These are phyloP conservation scores for Strobilomyces confusus DNA, from an alignment of 768 basidiomycete species.

Conservation along the genomic window DNA sequence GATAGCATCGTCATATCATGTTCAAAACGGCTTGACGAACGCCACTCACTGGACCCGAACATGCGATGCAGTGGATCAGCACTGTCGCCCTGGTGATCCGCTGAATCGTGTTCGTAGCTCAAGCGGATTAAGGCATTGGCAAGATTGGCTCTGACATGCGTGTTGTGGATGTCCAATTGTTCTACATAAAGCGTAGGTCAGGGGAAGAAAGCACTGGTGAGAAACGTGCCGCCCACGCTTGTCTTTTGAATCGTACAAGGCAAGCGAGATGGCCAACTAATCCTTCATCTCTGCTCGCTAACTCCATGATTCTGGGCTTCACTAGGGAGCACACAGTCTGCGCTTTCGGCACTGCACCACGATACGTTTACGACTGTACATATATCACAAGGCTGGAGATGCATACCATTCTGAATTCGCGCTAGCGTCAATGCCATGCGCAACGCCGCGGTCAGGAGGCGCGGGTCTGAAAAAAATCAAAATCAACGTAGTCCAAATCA, in stretches of 20 bases:
- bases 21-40: neutral
- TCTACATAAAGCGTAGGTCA: slow-evolving; percentile 8
- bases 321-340: slow-evolving; percentile 1
- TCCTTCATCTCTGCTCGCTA: slow-evolving; percentile 8
- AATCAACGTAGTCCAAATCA: neutral
- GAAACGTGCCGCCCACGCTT: neutral
- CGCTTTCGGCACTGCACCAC: neutral
- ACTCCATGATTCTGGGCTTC: slow-evolving; percentile 11
- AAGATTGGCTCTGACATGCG: slow-evolving; percentile 16
- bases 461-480: slow-evolving; percentile 2
- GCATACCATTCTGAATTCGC: slow-evolving; percentile 15
- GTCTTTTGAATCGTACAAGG: slow-evolving; percentile 4
- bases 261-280: slow-evolving; percentile 17
- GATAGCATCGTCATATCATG: neutral
- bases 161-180: slow-evolving; percentile 5
- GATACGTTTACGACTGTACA: too few species aligned
- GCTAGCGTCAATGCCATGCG: slow-evolving; percentile 18
- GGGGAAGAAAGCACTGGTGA: neutral
- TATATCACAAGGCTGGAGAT: neutral
- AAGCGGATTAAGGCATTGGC: slow-evolving; percentile 11
- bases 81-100: neutral
- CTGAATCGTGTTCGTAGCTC: neutral
- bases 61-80: slow-evolving; percentile 4
- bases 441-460: slow-evolving; percentile 13
- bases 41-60: slow-evolving; percentile 18